phyloP scores from a whole-genome alignment of 2,329 filamentous ascomycete genomes.

The Penicillium aurantiogriseum region DNA sequence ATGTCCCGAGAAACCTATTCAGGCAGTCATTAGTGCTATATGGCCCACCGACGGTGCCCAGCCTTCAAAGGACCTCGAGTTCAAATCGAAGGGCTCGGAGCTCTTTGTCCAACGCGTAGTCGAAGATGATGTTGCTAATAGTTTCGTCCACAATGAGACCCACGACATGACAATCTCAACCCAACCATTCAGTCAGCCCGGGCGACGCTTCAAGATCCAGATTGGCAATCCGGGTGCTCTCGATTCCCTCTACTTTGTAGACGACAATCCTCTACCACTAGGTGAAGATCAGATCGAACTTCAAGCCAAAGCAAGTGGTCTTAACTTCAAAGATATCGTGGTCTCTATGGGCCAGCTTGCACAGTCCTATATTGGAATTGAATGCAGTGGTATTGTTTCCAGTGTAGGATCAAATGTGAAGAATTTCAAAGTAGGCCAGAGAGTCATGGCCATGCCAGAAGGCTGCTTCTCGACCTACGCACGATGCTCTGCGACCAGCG shows the following conservation, averaged over 20 bases:
- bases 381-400: conserved; percentile 36
- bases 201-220: conserved; percentile 24
- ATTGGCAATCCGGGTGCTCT: conserved; percentile 24
- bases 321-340: conserved; percentile 41
- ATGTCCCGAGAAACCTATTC: conserved; percentile 11
- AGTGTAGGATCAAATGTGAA: conserved; percentile 31
- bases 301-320: conserved; percentile 34
- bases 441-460: conserved; percentile 33
- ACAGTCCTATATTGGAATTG: conserved; percentile 33
- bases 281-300: conserved; percentile 34
- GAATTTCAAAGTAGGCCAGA: conserved; percentile 32
- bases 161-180: conserved; percentile 21
- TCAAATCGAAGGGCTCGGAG: conserved; percentile 17
- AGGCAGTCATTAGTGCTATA: conserved; percentile 16
- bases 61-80: conserved; percentile 23
- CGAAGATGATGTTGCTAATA: conserved; percentile 20
- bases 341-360: conserved; percentile 37
- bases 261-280: conserved; percentile 18
- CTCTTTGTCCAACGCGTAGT: conserved; percentile 23
- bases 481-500: conserved; percentile 28
- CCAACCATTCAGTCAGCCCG: conserved; percentile 25
- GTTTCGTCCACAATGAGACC: conserved; percentile 27
- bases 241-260: conserved; percentile 26
- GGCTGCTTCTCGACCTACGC: conserved; percentile 34
- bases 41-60: conserved; percentile 17